These are phyloP conservation scores for Amphirosellinia nigrospora DNA, from an alignment of 495 filamentous ascomycete species.

Conservation along the genomic window DNA sequence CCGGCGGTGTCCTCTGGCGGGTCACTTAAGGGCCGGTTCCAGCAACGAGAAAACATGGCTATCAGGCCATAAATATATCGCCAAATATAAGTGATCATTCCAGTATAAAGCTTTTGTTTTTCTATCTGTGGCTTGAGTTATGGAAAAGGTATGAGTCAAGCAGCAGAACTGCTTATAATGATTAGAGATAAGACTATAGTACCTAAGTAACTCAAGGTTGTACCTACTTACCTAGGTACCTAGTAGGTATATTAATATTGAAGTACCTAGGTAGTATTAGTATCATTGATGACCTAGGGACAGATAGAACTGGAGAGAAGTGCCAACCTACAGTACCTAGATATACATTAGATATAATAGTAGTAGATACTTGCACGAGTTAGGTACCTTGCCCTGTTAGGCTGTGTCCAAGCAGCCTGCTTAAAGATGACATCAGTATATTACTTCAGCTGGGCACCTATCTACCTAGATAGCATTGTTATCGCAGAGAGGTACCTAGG, in stretches of 20 bases:
- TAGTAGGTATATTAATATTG: not conserved
- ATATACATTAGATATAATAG: too few species aligned
- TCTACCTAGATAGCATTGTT: too few species aligned
- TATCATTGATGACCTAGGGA: too few species aligned
- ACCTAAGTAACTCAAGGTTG: too few species aligned
- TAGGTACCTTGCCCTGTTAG: not conserved
- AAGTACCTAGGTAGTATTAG: not conserved
- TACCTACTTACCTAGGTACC: too few species aligned
- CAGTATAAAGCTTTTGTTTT: not conserved
- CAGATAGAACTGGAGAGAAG: too few species aligned
- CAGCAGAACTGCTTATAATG: not conserved
- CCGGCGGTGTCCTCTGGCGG: constrained; percentile 1
- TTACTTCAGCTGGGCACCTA: too few species aligned
- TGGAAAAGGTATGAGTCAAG: constrained; percentile 1
- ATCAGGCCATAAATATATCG: not conserved
- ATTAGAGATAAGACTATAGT: too few species aligned
- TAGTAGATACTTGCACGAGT: not conserved
- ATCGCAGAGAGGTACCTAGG: too few species aligned
- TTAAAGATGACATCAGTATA: constrained; percentile 7
- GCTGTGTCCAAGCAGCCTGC: not conserved
- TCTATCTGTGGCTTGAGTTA: not conserved
- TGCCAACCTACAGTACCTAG: too few species aligned
- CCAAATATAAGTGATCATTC: not conserved
- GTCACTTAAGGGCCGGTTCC: constrained; percentile 6
- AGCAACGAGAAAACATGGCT: not conserved